Base-by-base conservation (phyloP, 2,329 filamentous ascomycete genomes). In the Cladosporium halotolerans region DNA sequence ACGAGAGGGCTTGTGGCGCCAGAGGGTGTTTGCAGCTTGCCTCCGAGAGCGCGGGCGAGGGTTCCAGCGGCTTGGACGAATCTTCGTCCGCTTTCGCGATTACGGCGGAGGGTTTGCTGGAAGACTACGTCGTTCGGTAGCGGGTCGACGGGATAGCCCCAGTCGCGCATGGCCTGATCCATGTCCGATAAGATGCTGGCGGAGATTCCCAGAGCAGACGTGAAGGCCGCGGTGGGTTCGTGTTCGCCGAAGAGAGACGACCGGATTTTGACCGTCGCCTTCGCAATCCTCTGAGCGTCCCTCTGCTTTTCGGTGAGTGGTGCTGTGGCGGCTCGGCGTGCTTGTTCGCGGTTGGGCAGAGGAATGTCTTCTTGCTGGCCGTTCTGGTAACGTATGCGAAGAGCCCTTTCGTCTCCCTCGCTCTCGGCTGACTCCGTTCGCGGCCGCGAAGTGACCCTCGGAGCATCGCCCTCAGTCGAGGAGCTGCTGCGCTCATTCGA, bases 41-140 rank as follows among this genome's bases (percentile, higher is more conserved):
- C 79, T 18, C 79, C 80, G n/a, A 85, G 68, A 1, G 76, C 74
- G 47, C 77, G 71, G 13, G 80, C 72, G 14, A 85, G 66, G 3
- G 78, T 80, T 23, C 81, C 83, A 36, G 79, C 73, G 41, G 80
- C 81, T 66, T 85, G 83, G 2, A 84, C 77, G 62, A 84, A 85
- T 53, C 81, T 75, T 63, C 79, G 77, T 32, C 76, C 73, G 14
- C 78, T 72, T 57, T 80, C 77, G 38, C 82, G 77, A 57, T 79
- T 74, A 31, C 74, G 73, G 32, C 81, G 78, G 19, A 83, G 70
- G 8, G 76, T 76, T 58, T 79, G 77, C 59, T 85, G 80, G 6
- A 79, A 64, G 9, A 69, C 63, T 9, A 84, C 76, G 38, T 79
- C 75, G 18, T 79, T 73, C 2, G 69, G 66, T 9, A 70, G 67